Base-by-base conservation (phyloP, 1,284 basidiomycete genomes). In the Marasmius tenuissimus region DNA sequence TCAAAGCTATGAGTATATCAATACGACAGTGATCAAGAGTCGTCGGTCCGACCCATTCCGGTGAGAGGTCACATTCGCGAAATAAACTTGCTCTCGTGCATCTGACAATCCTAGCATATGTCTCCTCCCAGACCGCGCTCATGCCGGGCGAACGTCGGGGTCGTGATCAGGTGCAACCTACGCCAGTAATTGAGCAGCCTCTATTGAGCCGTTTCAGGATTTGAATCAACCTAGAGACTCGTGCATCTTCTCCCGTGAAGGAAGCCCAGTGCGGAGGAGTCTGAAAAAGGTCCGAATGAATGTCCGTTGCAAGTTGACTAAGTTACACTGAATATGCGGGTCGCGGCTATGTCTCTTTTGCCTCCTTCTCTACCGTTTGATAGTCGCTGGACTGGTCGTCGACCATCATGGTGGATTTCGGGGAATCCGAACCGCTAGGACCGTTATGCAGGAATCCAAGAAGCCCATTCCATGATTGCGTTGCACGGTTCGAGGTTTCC, bases 381-480 rank as follows among this genome's bases (percentile, higher is more conserved):
- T n/a, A 37, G 33, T n/a, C 6, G 18, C 11, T 10, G n/a, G 4
- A 12, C 22, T 37, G 34, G 11, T 33, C 52, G 12, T 54, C 37
- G 9, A 60, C 52, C n/a, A 54, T 12, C 4, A 60, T 58, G 51
- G n/a, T 18, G n/a, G 61, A 63, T 34, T 22, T 38, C 47, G 38
- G 27, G 27, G 27, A 27, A 27, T 27, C 27, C 4, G 27, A 27
- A 27, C 27, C 27, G 4, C 4, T 27, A 27, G 27, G 27, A 27
- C 27, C 4, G 27, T 27, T 27, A 4, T 42, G 49, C 56, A 57
- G 50, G 63, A 55, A 40, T 67, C 60, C 54, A 27, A 66, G 35
- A 35, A 37, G 38, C 60, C 16, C 50, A 64, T 39, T 59, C 64
- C 47, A 57, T 37, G 53, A 22, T 40, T 49, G n/a, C 63, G 22